phyloP scores from a whole-genome alignment of 208 protist genomes.

The Leishmania tropica region DNA sequence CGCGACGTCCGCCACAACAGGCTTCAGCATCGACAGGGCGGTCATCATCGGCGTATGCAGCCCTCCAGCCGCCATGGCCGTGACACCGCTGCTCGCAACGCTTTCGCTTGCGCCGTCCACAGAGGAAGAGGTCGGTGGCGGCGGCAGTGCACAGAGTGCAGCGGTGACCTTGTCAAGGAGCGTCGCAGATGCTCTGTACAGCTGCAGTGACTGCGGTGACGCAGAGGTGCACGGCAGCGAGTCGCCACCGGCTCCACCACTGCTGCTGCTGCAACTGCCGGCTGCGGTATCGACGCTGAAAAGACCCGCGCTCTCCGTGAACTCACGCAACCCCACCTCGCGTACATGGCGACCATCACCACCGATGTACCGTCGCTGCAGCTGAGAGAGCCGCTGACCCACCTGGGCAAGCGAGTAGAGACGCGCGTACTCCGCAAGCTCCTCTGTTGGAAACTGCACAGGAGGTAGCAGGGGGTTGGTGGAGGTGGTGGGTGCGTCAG shows the following conservation, averaged over 20 bases:
- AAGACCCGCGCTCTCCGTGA: background rate
- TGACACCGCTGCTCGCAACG: background rate
- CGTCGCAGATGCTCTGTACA: constrained; percentile 13
- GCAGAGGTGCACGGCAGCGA: background rate
- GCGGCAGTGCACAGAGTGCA: constrained; percentile 8
- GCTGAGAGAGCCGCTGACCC: background rate
- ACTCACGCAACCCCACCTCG: constrained; percentile 18
- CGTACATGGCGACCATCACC: background rate
- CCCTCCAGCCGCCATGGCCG: background rate
- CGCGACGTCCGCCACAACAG: constrained; percentile 24
- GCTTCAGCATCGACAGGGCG: constrained; percentile 12
- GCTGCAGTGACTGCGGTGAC: constrained; percentile 9
- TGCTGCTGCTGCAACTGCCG: background rate
- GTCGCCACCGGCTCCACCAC: background rate
- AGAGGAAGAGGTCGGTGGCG: constrained; percentile 1
- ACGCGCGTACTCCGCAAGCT: constrained; percentile 3
- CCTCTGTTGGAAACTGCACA: background rate
- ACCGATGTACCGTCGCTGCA: constrained; percentile 6
- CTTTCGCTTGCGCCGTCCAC: background rate
- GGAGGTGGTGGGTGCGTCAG: background rate
- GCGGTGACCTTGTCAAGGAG: constrained; percentile 23
- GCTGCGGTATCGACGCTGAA: background rate
- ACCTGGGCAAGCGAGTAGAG: constrained; percentile 5
- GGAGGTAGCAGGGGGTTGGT: background rate
- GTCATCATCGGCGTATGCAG: constrained; percentile 2